Evolutionary conservation across 345 rosid genomes (phyloP).

Genomic region (Syzygium aqueum): DNA sequence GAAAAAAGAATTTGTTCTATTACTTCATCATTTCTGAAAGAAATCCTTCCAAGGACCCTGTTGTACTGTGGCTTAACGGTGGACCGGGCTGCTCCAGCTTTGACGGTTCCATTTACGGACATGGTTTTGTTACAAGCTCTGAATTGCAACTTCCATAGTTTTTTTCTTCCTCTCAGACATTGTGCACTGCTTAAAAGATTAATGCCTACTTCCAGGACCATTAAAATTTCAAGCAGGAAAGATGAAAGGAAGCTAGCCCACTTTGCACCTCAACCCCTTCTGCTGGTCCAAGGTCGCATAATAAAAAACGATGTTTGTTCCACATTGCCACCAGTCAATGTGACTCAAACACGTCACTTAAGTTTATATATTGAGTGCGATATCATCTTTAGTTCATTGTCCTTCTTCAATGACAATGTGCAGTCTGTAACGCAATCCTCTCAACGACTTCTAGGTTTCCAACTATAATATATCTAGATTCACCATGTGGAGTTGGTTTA

Average conservation of each 20-base stretch:
- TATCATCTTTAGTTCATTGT: neutral
- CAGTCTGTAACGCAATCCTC: neutral
- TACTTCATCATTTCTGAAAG: constrained; percentile 32
- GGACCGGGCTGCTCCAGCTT: constrained; percentile 51
- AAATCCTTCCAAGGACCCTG: constrained; percentile 18
- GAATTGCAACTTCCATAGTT: neutral
- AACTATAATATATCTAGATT: constrained; percentile 44
- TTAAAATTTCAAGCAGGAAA: constrained; percentile 31
- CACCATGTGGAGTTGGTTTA: constrained; percentile 44
- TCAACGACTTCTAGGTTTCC: constrained; percentile 26
- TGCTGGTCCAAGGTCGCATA: constrained; percentile 48
- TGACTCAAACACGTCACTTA: neutral
- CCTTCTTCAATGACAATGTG: neutral
- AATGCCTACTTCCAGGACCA: constrained; percentile 25
- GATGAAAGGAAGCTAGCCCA: constrained; percentile 18
- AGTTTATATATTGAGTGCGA: neutral
- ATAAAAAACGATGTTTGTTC: neutral
- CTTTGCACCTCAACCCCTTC: constrained; percentile 35
- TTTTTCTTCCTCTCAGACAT: neutral
- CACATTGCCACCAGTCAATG: neutral
- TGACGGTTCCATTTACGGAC: constrained; percentile 35
- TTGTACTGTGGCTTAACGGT: constrained; percentile 41
- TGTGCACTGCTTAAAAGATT: neutral
- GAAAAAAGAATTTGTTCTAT: constrained; percentile 21
- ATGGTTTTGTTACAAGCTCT: constrained; percentile 11